These are phyloP conservation scores for Venturia oleaginea DNA, from an alignment of 2,329 filamentous ascomycete genomes.

Conservation along the genomic window DNA sequence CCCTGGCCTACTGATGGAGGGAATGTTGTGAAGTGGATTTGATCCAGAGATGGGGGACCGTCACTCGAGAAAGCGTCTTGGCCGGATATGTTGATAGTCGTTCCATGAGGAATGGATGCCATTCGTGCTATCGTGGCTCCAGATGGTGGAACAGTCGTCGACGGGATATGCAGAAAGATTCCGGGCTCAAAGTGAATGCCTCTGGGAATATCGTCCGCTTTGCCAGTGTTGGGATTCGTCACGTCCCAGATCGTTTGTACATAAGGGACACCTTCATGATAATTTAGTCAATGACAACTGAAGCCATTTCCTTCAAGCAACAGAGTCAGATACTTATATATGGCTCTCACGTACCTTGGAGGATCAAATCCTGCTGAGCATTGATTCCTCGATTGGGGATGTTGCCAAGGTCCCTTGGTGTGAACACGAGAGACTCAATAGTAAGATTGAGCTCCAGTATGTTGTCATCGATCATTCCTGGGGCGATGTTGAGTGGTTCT, in stretches of 20 bases:
- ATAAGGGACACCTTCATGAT: slow-evolving; percentile 2
- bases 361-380: slow-evolving; percentile 17
- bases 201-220: slow-evolving; percentile 21
- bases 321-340: background rate
- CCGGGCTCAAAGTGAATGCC: slow-evolving; percentile 35
- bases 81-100: slow-evolving; percentile 31
- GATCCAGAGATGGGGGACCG: background rate
- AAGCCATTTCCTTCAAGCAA: background rate
- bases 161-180: slow-evolving; percentile 33
- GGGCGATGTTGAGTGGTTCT: background rate
- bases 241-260: slow-evolving; percentile 1
- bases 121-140: slow-evolving; percentile 23
- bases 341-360: background rate
- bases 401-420: slow-evolving; percentile 21
- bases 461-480: slow-evolving; percentile 17
- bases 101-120: slow-evolving; percentile 37
- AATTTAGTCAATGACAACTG: slow-evolving; percentile 20
- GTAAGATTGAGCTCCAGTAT: slow-evolving; percentile 34
- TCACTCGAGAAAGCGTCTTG: background rate
- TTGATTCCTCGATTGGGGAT: slow-evolving; percentile 33
- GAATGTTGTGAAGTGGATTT: background rate
- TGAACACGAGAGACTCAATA: slow-evolving; percentile 27
- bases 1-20: background rate
- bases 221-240: background rate
- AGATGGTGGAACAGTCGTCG: background rate